A percentile compares a stretch with the other conserved stretches of the same genome.
These are phyloP conservation scores for Peterozyma toletana DNA, from an alignment of 805 yeast genomes.

Conservation along the genomic window DNA sequence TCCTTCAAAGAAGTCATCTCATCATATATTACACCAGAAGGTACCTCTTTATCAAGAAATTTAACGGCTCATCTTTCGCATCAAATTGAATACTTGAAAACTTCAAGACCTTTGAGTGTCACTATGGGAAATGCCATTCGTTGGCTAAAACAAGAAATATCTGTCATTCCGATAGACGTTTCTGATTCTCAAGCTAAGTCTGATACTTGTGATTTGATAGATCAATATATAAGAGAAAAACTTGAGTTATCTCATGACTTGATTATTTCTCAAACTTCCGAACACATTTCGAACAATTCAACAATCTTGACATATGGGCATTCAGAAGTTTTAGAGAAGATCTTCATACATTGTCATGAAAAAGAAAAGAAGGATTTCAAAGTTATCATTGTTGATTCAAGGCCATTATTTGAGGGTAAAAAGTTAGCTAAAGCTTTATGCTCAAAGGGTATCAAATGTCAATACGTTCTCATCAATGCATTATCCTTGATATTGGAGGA, in stretches of 20 bases:
- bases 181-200: slow-evolving; percentile 62
- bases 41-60: slow-evolving; percentile 80
- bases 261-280: slow-evolving; percentile 73
- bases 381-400: slow-evolving; percentile 83
- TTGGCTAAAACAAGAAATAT: slow-evolving; percentile 92
- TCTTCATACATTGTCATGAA: slow-evolving; percentile 63
- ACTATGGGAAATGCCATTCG: slow-evolving; percentile 98
- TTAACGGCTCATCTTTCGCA: slow-evolving; percentile 81
- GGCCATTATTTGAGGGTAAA: slow-evolving; percentile 93
- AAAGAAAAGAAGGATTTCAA: slow-evolving; percentile 59
- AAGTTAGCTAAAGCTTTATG: slow-evolving; percentile 61
- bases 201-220: slow-evolving; percentile 59
- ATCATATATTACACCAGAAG: slow-evolving; percentile 80
- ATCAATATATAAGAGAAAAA: slow-evolving; percentile 76
- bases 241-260: slow-evolving; percentile 77
- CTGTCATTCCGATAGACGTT: slow-evolving; percentile 69
- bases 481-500: slow-evolving; percentile 75
- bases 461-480: slow-evolving; percentile 75
- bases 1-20: slow-evolving; percentile 75
- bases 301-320: slow-evolving; percentile 85
- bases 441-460: slow-evolving; percentile 56
- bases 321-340: slow-evolving; percentile 72
- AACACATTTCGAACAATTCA: slow-evolving; percentile 67
- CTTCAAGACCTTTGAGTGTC: slow-evolving; percentile 85
- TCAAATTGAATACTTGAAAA: slow-evolving; percentile 87